Conservation (phyloP, 2,329 filamentous ascomycete species). For the Talaromyces sp. region DNA sequence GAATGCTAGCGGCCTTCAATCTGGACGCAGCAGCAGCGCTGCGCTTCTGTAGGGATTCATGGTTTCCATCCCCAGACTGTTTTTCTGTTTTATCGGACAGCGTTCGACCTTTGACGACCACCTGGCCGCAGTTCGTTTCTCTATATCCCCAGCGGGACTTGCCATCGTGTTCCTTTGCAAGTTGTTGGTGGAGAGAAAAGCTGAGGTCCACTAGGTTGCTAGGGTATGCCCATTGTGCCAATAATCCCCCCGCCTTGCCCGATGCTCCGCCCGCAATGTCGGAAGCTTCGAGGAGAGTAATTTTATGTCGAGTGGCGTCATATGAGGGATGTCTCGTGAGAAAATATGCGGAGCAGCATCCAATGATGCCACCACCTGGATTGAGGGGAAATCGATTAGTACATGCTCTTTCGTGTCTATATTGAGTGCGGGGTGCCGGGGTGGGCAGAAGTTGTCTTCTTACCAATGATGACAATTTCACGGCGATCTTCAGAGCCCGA, state of each 20-base stretch:
- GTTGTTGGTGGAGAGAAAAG: constrained; percentile 77
- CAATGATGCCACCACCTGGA: constrained; percentile 87
- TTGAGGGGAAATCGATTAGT: constrained; percentile 17
- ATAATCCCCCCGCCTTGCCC: constrained; percentile 88
- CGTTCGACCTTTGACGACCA: constrained; percentile 55
- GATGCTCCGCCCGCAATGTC: constrained; percentile 88
- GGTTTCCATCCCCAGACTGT: constrained; percentile 35
- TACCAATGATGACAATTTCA: constrained; percentile 47
- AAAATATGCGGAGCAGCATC: constrained; percentile 87
- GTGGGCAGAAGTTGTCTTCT: constrained; percentile 11
- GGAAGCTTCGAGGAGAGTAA: constrained; percentile 85
- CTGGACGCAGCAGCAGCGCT: constrained; percentile 54
- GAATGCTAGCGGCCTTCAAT: constrained; percentile 64
- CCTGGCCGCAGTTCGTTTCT: constrained; percentile 71
- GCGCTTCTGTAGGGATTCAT: constrained; percentile 60
- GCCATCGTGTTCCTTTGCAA: constrained; percentile 83
- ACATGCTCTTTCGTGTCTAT: not conserved
- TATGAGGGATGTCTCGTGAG: constrained; percentile 83
- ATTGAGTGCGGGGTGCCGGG: constrained; percentile 26
- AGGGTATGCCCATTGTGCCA: constrained; percentile 92
- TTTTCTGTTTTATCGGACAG: constrained; percentile 37
- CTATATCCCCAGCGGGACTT: constrained; percentile 84
- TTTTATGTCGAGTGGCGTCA: constrained; percentile 71
- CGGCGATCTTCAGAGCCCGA: constrained; percentile 32
- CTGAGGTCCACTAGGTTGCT: constrained; percentile 80